Evolutionary conservation across 2,329 filamentous ascomycete species (phyloP).

Genomic region (Drechslera avenae): DNA sequence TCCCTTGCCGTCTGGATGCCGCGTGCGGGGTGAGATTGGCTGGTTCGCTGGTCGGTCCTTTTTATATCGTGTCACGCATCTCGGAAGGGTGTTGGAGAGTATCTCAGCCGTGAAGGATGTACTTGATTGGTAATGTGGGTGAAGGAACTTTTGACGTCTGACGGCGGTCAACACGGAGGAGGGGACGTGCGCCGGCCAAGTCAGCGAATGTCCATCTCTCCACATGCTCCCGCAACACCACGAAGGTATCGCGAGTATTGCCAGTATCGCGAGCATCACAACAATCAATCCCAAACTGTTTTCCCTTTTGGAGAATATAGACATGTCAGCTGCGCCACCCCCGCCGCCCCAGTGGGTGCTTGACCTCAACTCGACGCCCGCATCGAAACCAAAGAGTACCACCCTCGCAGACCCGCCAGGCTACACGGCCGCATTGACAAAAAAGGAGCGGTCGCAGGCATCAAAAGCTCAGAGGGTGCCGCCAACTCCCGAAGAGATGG

Average conservation of each 20-base stretch:
- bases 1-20: conserved; percentile 17
- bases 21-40: conserved; percentile 19
- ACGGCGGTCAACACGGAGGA: conserved; percentile 30
- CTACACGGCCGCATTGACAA: conserved; percentile 63
- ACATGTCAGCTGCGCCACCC: conserved; percentile 50
- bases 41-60: conserved; percentile 14
- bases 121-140: conserved; percentile 7
- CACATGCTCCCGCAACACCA: not conserved
- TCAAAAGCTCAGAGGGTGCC: conserved; percentile 62
- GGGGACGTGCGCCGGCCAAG: conserved; percentile 35
- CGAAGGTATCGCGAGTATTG: not conserved
- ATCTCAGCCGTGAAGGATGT: not conserved
- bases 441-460: conserved; percentile 45
- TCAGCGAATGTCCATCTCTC: conserved; percentile 13
- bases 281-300: not conserved
- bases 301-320: not conserved
- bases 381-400: conserved; percentile 67
- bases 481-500: conserved; percentile 82
- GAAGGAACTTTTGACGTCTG: conserved; percentile 21
- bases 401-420: conserved; percentile 85
- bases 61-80: conserved; percentile 26
- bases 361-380: conserved; percentile 74
- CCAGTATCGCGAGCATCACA: not conserved
- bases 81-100: conserved; percentile 5
- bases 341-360: conserved; percentile 84